phyloP scores from a whole-genome alignment of 306 rosid genomes.

The Glycine latifolia region DNA sequence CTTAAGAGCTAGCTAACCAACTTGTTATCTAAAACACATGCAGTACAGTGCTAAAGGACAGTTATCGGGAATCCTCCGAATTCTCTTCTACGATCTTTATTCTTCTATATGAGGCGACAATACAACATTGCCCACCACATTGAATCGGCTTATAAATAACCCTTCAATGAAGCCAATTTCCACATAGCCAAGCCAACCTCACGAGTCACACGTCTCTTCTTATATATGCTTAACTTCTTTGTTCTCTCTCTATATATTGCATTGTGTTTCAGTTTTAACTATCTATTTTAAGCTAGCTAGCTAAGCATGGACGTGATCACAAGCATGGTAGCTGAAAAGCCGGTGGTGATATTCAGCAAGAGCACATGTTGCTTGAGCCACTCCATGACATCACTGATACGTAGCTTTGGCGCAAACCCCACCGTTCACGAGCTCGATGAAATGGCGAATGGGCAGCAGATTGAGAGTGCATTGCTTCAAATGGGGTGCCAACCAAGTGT shows the following conservation, averaged over 20 bases:
- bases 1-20: slow-evolving; percentile 44
- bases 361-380: slow-evolving; percentile 70
- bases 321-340: slow-evolving; percentile 67
- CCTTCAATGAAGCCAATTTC: slow-evolving; percentile 30
- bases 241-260: not conserved
- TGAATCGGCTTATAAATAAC: slow-evolving; percentile 53
- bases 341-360: slow-evolving; percentile 91
- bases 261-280: not conserved
- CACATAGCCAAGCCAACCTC: not conserved
- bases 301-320: slow-evolving; percentile 52
- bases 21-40: slow-evolving; percentile 43
- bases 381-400: slow-evolving; percentile 68
- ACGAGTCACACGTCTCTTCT: not conserved
- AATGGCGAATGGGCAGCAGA: slow-evolving; percentile 61
- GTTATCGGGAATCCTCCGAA: slow-evolving; percentile 47
- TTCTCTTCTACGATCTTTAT: slow-evolving; percentile 38
- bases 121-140: not conserved
- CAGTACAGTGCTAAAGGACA: slow-evolving; percentile 39
- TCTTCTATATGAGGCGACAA: slow-evolving; percentile 37
- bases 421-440: slow-evolving; percentile 80
- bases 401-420: slow-evolving; percentile 71
- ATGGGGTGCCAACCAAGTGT: slow-evolving; percentile 75
- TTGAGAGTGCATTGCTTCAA: slow-evolving; percentile 68
- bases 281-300: not conserved
- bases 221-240: not conserved